Evolutionary conservation across 2,329 filamentous ascomycete genomes (phyloP).

Genomic region (Pseudocercospora cruenta): DNA sequence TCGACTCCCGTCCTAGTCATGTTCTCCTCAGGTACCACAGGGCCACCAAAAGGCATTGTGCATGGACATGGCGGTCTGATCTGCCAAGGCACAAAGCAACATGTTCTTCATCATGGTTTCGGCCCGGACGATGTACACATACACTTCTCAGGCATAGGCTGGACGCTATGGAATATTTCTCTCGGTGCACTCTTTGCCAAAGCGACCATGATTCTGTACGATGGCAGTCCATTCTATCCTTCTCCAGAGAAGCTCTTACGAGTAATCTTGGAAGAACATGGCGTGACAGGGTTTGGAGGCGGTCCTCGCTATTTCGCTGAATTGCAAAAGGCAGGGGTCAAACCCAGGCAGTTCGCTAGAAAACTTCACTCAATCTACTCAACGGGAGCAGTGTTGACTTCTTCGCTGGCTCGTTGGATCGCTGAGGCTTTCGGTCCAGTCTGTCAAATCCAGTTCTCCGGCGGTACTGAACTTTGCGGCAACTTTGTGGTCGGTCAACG

Average conservation of each 20-base stretch:
- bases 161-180: constrained; percentile 80
- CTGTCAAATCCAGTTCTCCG: constrained; percentile 57
- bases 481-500: constrained; percentile 67
- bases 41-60: constrained; percentile 80
- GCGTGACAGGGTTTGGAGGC: constrained; percentile 71
- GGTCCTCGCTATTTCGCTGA: constrained; percentile 77
- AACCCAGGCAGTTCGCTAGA: constrained; percentile 7
- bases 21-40: constrained; percentile 65
- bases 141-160: constrained; percentile 69
- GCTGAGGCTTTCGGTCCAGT: constrained; percentile 16
- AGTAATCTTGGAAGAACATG: constrained; percentile 59
- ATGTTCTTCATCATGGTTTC: constrained; percentile 53
- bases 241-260: constrained; percentile 64
- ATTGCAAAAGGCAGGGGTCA: constrained; percentile 56
- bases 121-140: constrained; percentile 47
- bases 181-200: constrained; percentile 64
- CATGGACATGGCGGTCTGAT: constrained; percentile 66
- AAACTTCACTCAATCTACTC: constrained; percentile 21
- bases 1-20: constrained; percentile 20
- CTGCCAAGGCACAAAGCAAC: constrained; percentile 64
- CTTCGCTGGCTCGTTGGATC: constrained; percentile 14
- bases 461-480: constrained; percentile 74
- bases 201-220: constrained; percentile 68
- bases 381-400: constrained; percentile 19
- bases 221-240: constrained; percentile 76